A percentile compares a stretch with the other conserved stretches of the same genome.
Conservation (phyloP, 2,329 filamentous ascomycete genomes). For the Myotisia sp. region DNA sequence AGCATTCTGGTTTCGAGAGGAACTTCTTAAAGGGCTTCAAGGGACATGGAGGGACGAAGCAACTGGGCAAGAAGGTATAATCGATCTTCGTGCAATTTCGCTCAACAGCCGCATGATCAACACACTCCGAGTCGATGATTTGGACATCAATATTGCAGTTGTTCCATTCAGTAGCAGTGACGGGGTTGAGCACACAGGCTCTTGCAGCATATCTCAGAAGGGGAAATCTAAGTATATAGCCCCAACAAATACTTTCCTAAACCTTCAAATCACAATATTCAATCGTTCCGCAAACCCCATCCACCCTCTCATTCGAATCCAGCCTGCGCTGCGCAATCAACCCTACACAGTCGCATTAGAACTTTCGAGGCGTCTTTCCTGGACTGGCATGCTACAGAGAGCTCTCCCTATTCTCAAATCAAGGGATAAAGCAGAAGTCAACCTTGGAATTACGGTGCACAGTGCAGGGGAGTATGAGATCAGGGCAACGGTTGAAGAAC, state of each 20-base stretch:
- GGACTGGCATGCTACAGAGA: conserved; percentile 73
- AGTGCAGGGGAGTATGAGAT: conserved; percentile 74
- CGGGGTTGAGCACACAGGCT: conserved; percentile 10
- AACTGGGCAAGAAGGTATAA: conserved; percentile 45
- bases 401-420: conserved; percentile 50
- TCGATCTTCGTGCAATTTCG: conserved; percentile 64
- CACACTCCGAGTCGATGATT: conserved; percentile 63
- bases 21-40: conserved; percentile 54
- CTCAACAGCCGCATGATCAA: conserved; percentile 69
- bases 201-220: conserved; percentile 23
- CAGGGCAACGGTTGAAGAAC: conserved; percentile 65
- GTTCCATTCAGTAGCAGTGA: conserved; percentile 14
- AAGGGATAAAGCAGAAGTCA: conserved; percentile 45
- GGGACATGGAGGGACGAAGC: conserved; percentile 58
- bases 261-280: conserved; percentile 53
- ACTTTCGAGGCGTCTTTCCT: conserved; percentile 65
- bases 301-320: conserved; percentile 57
- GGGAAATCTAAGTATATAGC: conserved; percentile 35
- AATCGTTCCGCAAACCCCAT: conserved; percentile 60
- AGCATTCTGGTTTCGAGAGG: conserved; percentile 82
- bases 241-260: conserved; percentile 50
- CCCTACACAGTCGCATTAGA: conserved; percentile 61
- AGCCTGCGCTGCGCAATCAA: conserved; percentile 62
- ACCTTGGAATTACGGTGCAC: conserved; percentile 58
- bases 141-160: conserved; percentile 46